phyloP scores from a whole-genome alignment of 2,329 filamentous ascomycete species.

The Aspergillus fumigatus region DNA sequence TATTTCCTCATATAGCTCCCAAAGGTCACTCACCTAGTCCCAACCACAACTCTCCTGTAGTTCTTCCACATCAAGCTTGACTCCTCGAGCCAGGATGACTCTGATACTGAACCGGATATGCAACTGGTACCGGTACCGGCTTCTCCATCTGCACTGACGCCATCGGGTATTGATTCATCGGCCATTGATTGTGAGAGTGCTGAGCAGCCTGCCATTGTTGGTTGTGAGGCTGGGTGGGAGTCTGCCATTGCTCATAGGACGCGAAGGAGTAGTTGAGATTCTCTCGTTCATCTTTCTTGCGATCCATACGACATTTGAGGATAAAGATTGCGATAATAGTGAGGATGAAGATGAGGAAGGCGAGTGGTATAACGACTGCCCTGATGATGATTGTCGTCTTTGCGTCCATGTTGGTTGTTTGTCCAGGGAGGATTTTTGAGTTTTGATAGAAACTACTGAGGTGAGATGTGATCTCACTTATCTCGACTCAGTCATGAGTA shows the following conservation, averaged over 20 bases:
- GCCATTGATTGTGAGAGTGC: neutral
- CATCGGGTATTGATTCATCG: neutral
- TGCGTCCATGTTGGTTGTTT: neutral
- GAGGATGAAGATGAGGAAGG: neutral
- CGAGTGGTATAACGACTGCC: neutral
- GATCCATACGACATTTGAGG: neutral
- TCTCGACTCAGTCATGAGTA: neutral
- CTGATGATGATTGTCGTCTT: neutral
- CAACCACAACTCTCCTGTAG: neutral
- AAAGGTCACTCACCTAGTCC: neutral
- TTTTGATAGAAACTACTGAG: neutral
- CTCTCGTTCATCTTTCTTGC: neutral
- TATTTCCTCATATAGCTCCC: neutral
- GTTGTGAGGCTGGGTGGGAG: neutral
- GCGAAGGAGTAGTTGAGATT: neutral
- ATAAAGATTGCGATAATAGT: neutral
- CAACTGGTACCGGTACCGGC: neutral
- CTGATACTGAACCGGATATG: neutral
- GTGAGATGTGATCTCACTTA: neutral
- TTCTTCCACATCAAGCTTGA: neutral
- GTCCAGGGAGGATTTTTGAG: neutral
- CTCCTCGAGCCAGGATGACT: neutral
- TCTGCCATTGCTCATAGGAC: neutral
- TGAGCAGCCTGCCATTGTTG: neutral
- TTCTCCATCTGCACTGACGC: neutral